Evolutionary conservation across 805 yeast genomes (phyloP).

Genomic region (Kodamaea kaohsiungensis): DNA sequence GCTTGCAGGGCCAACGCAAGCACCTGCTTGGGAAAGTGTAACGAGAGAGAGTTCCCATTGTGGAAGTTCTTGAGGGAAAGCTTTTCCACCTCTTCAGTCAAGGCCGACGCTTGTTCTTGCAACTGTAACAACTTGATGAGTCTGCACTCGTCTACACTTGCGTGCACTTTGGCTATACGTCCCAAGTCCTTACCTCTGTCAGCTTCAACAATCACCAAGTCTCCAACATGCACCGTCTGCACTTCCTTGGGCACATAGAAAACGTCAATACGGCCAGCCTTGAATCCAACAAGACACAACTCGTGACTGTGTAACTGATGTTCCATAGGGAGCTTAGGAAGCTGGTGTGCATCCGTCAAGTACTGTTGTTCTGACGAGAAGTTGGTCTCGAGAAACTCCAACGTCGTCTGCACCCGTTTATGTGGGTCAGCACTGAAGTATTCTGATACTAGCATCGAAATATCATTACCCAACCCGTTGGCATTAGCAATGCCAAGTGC

Average conservation of each 20-base stretch:
- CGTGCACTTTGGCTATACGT: conserved; percentile 55
- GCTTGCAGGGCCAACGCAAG: conserved; percentile 60
- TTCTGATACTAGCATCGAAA: conserved; percentile 24
- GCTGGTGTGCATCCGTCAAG: conserved; percentile 31
- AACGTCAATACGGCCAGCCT: conserved; percentile 77
- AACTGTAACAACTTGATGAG: conserved; percentile 63
- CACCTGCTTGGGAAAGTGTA: conserved; percentile 69
- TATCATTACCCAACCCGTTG: not conserved
- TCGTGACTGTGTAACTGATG: conserved; percentile 28
- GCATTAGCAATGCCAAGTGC: not conserved
- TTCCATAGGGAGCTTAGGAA: conserved; percentile 25
- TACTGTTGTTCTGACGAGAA: conserved; percentile 31
- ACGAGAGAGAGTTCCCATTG: conserved; percentile 28
- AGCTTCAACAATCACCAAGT: conserved; percentile 80
- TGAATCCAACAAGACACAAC: conserved; percentile 70
- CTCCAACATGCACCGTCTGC: conserved; percentile 49
- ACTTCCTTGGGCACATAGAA: conserved; percentile 53
- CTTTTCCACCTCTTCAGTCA: conserved; percentile 32
- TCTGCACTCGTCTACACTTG: conserved; percentile 67
- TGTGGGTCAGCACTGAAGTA: conserved; percentile 42
- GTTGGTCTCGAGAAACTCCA: conserved; percentile 26
- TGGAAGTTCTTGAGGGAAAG: conserved; percentile 26
- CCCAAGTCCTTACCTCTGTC: conserved; percentile 83
- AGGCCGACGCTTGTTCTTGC: conserved; percentile 70
- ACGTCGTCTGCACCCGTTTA: conserved; percentile 39